Conservation (phyloP, 1,139 yeast genomes). For the Ogataea hybrid region DNA sequence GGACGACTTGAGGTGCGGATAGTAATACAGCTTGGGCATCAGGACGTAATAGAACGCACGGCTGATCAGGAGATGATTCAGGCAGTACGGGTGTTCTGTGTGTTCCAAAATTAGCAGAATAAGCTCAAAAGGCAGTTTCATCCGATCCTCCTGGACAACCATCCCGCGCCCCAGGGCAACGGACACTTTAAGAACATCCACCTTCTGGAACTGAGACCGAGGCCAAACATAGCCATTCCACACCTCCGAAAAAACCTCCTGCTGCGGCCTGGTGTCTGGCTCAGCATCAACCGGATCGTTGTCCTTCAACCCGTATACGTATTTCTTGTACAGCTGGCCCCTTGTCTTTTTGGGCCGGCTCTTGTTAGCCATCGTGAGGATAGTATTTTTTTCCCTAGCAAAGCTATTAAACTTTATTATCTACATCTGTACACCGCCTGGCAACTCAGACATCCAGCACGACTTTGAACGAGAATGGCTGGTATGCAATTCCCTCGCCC, state of each 20-base stretch:
- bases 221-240: slow-evolving; percentile 29
- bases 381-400: slow-evolving; percentile 1
- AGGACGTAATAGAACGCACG: slow-evolving; percentile 58
- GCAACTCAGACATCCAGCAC: slow-evolving; percentile 11
- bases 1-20: slow-evolving; percentile 60
- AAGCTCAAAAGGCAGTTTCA: slow-evolving; percentile 59
- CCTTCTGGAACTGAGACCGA: slow-evolving; percentile 33
- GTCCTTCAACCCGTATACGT: slow-evolving; percentile 58
- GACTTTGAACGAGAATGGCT: slow-evolving; percentile 57
- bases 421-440: slow-evolving; percentile 9
- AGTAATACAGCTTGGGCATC: slow-evolving; percentile 59
- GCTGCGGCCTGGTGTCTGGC: slow-evolving; percentile 13
- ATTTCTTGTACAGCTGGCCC: slow-evolving; percentile 70
- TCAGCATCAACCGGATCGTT: slow-evolving; percentile 20
- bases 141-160: slow-evolving; percentile 22
- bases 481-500: slow-evolving; percentile 74
- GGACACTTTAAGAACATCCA: slow-evolving; percentile 39
- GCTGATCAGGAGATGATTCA: slow-evolving; percentile 59
- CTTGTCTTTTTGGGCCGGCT: slow-evolving; percentile 76
- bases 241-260: slow-evolving; percentile 6
- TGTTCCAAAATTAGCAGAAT: slow-evolving; percentile 50
- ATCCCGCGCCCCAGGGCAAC: slow-evolving; percentile 25
- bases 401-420: background rate
- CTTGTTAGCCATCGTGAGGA: slow-evolving; percentile 66
- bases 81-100: slow-evolving; percentile 41